These are phyloP conservation scores for Aspergillus hortae DNA, from an alignment of 2,329 filamentous ascomycete genomes.

Conservation along the genomic window DNA sequence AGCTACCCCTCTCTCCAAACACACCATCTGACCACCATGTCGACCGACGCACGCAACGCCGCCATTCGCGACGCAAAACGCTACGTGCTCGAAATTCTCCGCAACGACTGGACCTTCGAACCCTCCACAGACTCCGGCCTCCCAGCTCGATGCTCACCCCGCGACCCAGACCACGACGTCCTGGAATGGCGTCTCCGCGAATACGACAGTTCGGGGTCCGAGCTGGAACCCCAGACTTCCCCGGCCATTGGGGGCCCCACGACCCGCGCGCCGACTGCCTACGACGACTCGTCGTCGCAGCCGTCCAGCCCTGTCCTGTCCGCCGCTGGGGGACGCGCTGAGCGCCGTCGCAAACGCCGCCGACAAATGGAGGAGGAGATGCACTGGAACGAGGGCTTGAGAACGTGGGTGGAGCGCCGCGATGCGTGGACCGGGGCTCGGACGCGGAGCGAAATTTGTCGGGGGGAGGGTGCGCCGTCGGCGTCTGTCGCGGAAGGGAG, in stretches of 20 bases:
- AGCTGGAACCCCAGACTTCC: conserved; percentile 28
- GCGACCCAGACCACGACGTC: conserved; percentile 24
- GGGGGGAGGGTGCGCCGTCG: conserved; percentile 13
- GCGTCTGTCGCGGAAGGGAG: not conserved
- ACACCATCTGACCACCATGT: conserved; percentile 8
- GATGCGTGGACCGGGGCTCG: conserved; percentile 80
- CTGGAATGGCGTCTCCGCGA: conserved; percentile 35
- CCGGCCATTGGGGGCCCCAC: conserved; percentile 5
- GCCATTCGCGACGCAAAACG: conserved; percentile 40
- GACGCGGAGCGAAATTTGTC: conserved; percentile 25
- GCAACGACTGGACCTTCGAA: conserved; percentile 42
- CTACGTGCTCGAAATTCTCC: conserved; percentile 38
- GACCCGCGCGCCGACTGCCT: not conserved
- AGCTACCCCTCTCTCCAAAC: not conserved
- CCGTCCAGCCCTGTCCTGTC: conserved; percentile 20
- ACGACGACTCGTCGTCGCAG: conserved; percentile 4
- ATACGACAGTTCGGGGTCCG: conserved; percentile 36
- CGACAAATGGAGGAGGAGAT: conserved; percentile 61
- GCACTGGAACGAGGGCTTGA: conserved; percentile 75
- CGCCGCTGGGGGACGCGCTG: conserved; percentile 43
- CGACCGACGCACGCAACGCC: conserved; percentile 33
- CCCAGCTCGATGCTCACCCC: conserved; percentile 17
- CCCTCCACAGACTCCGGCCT: conserved; percentile 18
- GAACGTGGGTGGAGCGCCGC: conserved; percentile 72
- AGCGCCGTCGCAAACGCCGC: conserved; percentile 55